A percentile compares a stretch with the other conserved stretches of the same genome.
Conservation (phyloP, 1,284 basidiomycete species). For the Psilocybe mexicana region DNA sequence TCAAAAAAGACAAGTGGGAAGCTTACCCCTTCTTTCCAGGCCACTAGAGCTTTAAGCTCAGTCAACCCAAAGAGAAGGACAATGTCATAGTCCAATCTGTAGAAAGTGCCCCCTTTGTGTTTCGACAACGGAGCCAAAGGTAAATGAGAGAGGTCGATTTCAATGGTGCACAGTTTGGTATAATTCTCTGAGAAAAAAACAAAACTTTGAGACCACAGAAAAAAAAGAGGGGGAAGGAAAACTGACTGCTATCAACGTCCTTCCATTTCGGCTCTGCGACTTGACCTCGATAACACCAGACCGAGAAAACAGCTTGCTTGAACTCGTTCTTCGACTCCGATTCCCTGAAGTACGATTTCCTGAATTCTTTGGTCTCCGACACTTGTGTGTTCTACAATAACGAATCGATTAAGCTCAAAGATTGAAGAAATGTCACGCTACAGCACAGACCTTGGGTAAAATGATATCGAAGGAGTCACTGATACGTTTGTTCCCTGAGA, state of each 20-base stretch:
- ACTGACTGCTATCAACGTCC: constrained; percentile 38
- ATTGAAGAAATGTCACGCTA: background rate
- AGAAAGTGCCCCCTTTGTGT: constrained; percentile 31
- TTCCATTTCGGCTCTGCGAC: constrained; percentile 43
- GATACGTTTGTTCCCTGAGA: constrained; percentile 28
- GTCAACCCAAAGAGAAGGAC: constrained; percentile 49
- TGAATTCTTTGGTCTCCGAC: constrained; percentile 37
- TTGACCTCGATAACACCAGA: constrained; percentile 44
- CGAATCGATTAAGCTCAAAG: background rate
- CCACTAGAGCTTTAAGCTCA: constrained; percentile 35
- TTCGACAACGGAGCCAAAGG: constrained; percentile 18
- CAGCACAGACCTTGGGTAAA: constrained; percentile 28
- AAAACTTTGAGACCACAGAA: background rate
- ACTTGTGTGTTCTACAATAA: constrained; percentile 34
- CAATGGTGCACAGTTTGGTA: constrained; percentile 45
- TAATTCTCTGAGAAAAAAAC: constrained; percentile 38
- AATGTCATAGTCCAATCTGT: constrained; percentile 44
- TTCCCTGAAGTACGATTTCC: constrained; percentile 36
- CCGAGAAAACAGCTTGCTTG: constrained; percentile 29
- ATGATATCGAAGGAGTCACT: constrained; percentile 28
- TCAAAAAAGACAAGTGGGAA: background rate
- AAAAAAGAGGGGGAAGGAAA: background rate
- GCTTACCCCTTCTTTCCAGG: constrained; percentile 33
- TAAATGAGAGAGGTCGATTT: constrained; percentile 36
- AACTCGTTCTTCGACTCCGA: constrained; percentile 29